These are phyloP conservation scores for Lichtheimia corymbifera DNA, from an alignment of 371 early-diverging fungal genomes.

Conservation along the genomic window DNA sequence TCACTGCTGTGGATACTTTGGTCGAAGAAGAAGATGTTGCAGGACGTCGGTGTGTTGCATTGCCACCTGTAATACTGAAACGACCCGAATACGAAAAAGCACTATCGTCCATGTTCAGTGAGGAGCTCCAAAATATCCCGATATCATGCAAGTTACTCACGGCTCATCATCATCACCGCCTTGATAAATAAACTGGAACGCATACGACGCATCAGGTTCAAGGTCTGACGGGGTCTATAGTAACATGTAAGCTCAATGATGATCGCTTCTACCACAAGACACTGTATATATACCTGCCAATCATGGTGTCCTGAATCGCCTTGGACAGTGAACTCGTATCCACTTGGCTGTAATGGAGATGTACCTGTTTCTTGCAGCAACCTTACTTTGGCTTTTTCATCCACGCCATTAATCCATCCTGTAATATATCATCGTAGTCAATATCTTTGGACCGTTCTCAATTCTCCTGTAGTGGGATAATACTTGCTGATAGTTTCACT, in stretches of 20 bases:
- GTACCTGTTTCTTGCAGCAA: constrained; percentile 13
- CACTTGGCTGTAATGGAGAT: constrained; percentile 11
- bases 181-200: constrained; percentile 15
- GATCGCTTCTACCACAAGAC: background rate
- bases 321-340: constrained; percentile 11
- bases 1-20: background rate
- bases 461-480: too few relatives aligned
- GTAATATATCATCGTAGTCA: background rate
- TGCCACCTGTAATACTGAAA: constrained; percentile 10
- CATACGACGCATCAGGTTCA: constrained; percentile 7
- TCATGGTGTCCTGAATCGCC: constrained; percentile 11
- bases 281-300: constrained; percentile 14
- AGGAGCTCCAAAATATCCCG: background rate
- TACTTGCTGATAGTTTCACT: constrained; percentile 9
- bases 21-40: constrained; percentile 7
- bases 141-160: background rate
- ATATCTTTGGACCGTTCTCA: background rate
- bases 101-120: background rate
- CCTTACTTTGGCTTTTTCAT: constrained; percentile 9
- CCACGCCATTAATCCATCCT: constrained; percentile 20
- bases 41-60: background rate
- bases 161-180: background rate
- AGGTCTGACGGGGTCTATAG: constrained; percentile 15
- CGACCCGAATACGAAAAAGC: constrained; percentile 12
- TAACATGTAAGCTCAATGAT: constrained; percentile 1